Percentiles rank a stretch among this genome's conserved stretches.
These are phyloP conservation scores for Emmonsia crescens DNA, from an alignment of 2,329 filamentous ascomycete species.

Conservation along the genomic window DNA sequence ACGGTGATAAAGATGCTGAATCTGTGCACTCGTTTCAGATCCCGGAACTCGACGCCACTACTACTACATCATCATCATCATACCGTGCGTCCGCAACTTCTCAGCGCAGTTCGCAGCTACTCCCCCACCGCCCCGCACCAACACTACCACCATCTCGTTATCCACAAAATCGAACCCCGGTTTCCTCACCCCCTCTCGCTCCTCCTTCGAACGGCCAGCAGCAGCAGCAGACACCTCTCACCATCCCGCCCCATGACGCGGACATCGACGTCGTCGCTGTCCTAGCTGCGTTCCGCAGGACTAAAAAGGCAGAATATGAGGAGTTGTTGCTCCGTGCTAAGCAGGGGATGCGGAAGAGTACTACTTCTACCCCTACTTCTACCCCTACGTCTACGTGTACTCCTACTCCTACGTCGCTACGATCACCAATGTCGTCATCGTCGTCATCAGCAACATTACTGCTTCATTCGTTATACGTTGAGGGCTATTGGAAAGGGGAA, in stretches of 20 bases:
- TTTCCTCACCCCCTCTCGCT: background rate
- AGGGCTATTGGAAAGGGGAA: slow-evolving; percentile 50
- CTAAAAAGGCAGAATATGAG: slow-evolving; percentile 42
- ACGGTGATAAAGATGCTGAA: background rate
- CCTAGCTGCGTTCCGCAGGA: slow-evolving; percentile 44
- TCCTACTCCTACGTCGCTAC: background rate
- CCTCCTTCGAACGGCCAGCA: background rate
- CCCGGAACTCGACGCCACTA: background rate
- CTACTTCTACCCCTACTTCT: background rate
- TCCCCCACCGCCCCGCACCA: background rate
- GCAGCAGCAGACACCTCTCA: slow-evolving; percentile 9
- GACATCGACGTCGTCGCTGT: slow-evolving; percentile 43
- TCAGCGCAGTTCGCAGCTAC: background rate
- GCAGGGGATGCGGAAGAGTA: background rate
- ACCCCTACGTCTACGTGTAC: background rate
- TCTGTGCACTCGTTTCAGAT: background rate
- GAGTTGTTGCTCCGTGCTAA: slow-evolving; percentile 14
- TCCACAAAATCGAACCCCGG: background rate
- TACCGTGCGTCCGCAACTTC: background rate
- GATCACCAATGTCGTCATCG: background rate
- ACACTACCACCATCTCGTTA: background rate
- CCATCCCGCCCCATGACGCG: slow-evolving; percentile 10
- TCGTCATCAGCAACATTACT: background rate
- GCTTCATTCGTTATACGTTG: slow-evolving; percentile 28
- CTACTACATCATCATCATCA: background rate